Evolutionary conservation across 2,329 filamentous ascomycete species (phyloP).

Genomic region (Parastagonospora nodorum): DNA sequence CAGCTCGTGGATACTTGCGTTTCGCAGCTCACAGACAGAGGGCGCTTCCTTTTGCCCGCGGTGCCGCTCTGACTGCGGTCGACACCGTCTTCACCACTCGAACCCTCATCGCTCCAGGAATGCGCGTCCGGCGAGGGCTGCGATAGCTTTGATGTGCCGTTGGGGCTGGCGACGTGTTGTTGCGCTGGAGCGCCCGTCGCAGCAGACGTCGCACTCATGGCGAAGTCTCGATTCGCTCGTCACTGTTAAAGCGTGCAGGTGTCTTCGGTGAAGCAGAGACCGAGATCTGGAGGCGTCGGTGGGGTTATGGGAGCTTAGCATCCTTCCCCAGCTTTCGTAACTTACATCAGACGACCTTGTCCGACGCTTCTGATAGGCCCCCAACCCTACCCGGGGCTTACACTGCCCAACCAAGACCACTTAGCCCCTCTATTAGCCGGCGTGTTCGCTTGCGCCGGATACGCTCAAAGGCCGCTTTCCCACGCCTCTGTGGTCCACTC

Average conservation of each 20-base stretch:
- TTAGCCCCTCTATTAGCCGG: constrained; percentile 3
- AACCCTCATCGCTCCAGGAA: constrained; percentile 46
- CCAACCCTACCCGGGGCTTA: constrained; percentile 2
- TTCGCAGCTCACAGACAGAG: constrained; percentile 66
- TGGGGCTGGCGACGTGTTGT: constrained; percentile 38
- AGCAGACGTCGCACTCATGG: constrained; percentile 36
- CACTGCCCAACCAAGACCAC: constrained; percentile 8
- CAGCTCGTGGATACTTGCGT: constrained; percentile 42
- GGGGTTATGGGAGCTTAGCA: constrained; percentile 23
- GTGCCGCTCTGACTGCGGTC: constrained; percentile 41
- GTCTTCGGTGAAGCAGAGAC: constrained; percentile 18
- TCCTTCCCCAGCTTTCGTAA: constrained; percentile 31
- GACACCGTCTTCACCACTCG: constrained; percentile 48
- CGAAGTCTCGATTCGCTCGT: constrained; percentile 26
- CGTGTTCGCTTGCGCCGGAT: constrained; percentile 5
- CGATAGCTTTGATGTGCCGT: constrained; percentile 37
- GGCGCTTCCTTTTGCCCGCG: constrained; percentile 55
- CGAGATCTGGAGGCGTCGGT: constrained; percentile 15
- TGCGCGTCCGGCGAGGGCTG: constrained; percentile 42
- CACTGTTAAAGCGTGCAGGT: constrained; percentile 24
- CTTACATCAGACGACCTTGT: constrained; percentile 5
- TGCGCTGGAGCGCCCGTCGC: constrained; percentile 23
- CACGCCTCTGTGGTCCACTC: constrained; percentile 26
- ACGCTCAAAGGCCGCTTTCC: constrained; percentile 9
- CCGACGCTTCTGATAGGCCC: constrained; percentile 22